Percentiles rank a stretch among this genome's conserved stretches.
Evolutionary conservation across 108 stramenopile species (phyloP).

Genomic region (Nannochloropsis salina): DNA sequence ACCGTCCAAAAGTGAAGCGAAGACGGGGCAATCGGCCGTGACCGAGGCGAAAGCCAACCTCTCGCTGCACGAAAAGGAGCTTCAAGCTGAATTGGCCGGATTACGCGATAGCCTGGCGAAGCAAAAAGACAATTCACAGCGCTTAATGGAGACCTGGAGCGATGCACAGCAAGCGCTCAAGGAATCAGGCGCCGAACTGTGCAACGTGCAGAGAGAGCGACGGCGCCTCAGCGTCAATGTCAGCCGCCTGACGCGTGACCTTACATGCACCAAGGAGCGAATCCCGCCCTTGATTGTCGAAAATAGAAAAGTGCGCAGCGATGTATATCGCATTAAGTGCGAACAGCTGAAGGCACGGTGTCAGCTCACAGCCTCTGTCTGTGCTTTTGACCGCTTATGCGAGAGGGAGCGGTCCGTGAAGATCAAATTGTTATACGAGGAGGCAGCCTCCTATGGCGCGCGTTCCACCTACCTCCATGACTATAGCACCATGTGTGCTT

Average conservation of each 20-base stretch:
- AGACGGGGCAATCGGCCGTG: not conserved
- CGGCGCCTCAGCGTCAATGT: not conserved
- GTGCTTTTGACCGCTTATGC: constrained; percentile 16
- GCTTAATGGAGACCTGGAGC: not conserved
- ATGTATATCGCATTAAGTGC: not conserved
- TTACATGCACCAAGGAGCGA: not conserved
- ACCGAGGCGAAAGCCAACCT: not conserved
- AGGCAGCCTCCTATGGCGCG: not conserved
- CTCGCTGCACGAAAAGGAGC: not conserved
- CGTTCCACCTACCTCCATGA: not conserved
- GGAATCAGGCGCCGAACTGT: constrained; percentile 12
- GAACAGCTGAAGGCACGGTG: constrained; percentile 17
- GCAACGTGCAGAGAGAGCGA: constrained; percentile 19
- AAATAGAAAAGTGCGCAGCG: not conserved
- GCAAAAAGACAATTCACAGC: constrained; percentile 2
- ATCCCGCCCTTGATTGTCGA: not conserved
- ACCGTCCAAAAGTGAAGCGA: no score
- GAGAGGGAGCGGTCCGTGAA: not conserved
- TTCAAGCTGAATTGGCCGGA: not conserved
- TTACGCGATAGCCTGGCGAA: not conserved
- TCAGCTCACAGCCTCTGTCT: not conserved
- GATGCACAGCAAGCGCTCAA: not conserved
- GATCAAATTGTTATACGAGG: not conserved
- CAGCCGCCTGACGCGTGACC: not conserved
- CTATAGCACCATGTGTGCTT: constrained; percentile 8